Conservation (phyloP, 352 stramenopile species). For the Pythium volutum region DNA sequence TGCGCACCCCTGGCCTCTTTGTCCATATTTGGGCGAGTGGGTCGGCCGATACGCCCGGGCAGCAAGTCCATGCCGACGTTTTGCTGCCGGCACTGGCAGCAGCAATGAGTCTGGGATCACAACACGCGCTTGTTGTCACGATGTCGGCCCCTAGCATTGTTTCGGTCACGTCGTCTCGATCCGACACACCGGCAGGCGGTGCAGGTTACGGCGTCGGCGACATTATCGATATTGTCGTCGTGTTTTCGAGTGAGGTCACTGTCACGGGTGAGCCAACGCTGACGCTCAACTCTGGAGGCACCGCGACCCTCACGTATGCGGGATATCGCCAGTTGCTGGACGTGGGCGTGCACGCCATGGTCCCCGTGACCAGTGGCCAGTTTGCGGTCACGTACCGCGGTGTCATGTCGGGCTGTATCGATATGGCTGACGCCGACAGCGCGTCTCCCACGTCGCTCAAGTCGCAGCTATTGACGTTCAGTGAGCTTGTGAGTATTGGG, state of each 20-base stretch:
- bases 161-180: constrained; percentile 41
- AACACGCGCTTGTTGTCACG: constrained; percentile 36
- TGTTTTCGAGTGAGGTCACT: constrained; percentile 55
- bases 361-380: constrained; percentile 53
- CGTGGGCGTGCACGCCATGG: constrained; percentile 51
- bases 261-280: constrained; percentile 45
- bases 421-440: constrained; percentile 47
- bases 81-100: constrained; percentile 31
- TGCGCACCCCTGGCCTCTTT: constrained; percentile 30
- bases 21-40: constrained; percentile 2
- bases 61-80: constrained; percentile 34
- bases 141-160: constrained; percentile 37
- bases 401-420: constrained; percentile 43
- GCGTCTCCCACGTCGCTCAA: constrained; percentile 38
- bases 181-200: constrained; percentile 27
- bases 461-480: constrained; percentile 41
- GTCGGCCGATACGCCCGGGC: constrained; percentile 9
- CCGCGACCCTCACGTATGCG: constrained; percentile 44
- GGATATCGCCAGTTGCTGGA: constrained; percentile 66
- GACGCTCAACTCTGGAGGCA: constrained; percentile 44
- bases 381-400: constrained; percentile 52
- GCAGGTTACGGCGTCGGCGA: constrained; percentile 63
- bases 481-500: constrained; percentile 42
- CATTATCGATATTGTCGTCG: constrained; percentile 61
- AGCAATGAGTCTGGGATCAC: constrained; percentile 31